phyloP scores from a whole-genome alignment of 106 monocot genomes.

The Dioscorea dumetorum region DNA sequence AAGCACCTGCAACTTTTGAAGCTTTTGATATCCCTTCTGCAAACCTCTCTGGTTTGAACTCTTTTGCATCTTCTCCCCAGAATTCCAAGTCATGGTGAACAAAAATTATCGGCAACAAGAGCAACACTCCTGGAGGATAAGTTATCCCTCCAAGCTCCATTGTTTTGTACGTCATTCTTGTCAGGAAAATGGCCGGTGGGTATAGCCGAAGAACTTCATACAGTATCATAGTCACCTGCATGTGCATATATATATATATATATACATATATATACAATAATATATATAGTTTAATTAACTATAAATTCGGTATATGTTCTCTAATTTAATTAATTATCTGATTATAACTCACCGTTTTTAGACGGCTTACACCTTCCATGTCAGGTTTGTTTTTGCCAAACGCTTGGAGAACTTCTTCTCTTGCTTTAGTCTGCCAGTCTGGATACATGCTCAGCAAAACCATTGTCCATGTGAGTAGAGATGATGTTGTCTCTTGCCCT shows the following conservation, averaged over 20 bases:
- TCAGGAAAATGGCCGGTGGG: slow-evolving; percentile 7
- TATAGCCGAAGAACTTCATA: slow-evolving; percentile 52
- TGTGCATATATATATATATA: not conserved
- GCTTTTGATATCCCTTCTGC: slow-evolving; percentile 38
- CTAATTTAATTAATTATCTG: too few relatives aligned
- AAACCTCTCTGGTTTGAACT: slow-evolving; percentile 51
- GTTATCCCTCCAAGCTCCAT: slow-evolving; percentile 15
- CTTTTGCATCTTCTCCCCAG: slow-evolving; percentile 26
- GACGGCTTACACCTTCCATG: slow-evolving; percentile 17
- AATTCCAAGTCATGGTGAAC: slow-evolving; percentile 25
- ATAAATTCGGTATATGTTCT: too few relatives aligned
- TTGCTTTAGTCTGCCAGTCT: slow-evolving; percentile 44
- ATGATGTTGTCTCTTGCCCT: slow-evolving; percentile 55
- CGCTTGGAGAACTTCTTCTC: slow-evolving; percentile 44
- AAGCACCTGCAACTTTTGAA: slow-evolving; percentile 11
- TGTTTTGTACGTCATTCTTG: slow-evolving; percentile 7
- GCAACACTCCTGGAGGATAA: slow-evolving; percentile 11
- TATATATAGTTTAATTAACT: too few relatives aligned
- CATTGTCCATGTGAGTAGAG: slow-evolving; percentile 55
- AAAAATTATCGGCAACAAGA: slow-evolving; percentile 14
- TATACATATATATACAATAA: too few relatives aligned
- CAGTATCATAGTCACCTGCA: slow-evolving; percentile 49
- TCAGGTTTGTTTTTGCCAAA: slow-evolving; percentile 23
- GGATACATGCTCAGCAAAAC: slow-evolving; percentile 42
- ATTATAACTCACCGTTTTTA: slow-evolving; percentile 31